Percentiles rank a stretch among this genome's conserved stretches.
These are phyloP conservation scores for Wallacemonas sp. DNA, from an alignment of 208 protist genomes.

Conservation along the genomic window DNA sequence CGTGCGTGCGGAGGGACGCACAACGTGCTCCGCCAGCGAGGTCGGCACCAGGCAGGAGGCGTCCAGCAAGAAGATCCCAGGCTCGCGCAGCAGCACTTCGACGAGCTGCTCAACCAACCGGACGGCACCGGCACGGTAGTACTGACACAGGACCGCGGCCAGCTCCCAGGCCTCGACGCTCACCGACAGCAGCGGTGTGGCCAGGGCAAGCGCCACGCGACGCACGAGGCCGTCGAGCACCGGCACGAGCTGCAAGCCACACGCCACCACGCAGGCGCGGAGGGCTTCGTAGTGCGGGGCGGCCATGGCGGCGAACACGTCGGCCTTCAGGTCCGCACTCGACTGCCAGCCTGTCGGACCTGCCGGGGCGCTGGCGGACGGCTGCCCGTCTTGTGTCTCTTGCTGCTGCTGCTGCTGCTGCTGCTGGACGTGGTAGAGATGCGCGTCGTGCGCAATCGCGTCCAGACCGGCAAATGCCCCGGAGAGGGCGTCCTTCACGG, in stretches of 20 bases:
- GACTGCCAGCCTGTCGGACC: slow-evolving; percentile 13
- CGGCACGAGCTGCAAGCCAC: slow-evolving; percentile 60
- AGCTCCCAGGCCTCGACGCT: slow-evolving; percentile 55
- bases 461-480: slow-evolving; percentile 41
- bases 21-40: slow-evolving; percentile 23
- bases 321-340: slow-evolving; percentile 22
- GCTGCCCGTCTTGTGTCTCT: not conserved
- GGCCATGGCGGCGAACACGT: slow-evolving; percentile 57
- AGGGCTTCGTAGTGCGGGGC: slow-evolving; percentile 46
- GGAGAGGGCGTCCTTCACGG: slow-evolving; percentile 33
- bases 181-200: slow-evolving; percentile 44
- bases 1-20: slow-evolving; percentile 19
- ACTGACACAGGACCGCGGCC: slow-evolving; percentile 49
- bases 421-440: slow-evolving; percentile 32
- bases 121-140: slow-evolving; percentile 55
- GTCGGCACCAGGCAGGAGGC: slow-evolving; percentile 42
- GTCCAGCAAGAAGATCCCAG: slow-evolving; percentile 47
- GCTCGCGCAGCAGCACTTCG: slow-evolving; percentile 48
- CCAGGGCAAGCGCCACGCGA: slow-evolving; percentile 44
- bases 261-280: slow-evolving; percentile 27
- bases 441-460: slow-evolving; percentile 52
- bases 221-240: slow-evolving; percentile 49
- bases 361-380: not conserved
- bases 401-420: slow-evolving; percentile 28
- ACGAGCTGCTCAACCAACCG: slow-evolving; percentile 48